Base-by-base conservation (phyloP, 129 eudicot species). In the Lactuca saligna region DNA sequence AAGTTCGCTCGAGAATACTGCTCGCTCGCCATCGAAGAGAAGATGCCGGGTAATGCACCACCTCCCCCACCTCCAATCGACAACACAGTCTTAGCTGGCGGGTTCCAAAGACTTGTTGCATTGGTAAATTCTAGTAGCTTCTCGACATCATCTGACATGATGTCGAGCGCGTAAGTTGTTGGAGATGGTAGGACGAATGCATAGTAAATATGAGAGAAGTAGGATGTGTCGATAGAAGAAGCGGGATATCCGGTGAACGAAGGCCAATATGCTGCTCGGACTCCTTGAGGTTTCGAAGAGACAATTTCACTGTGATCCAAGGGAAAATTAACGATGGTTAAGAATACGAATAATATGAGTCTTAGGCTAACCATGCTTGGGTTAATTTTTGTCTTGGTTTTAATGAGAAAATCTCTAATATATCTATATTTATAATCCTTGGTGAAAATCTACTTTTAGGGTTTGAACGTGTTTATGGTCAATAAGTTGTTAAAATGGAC, bases 21-120 rank as follows among this genome's bases (percentile, higher is more conserved):
- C 11, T 39, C 69, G 31, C 81, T 61, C 4, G 65, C 81, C 72
- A 81, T 81, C 37, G 76, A 55, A 11, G 81, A 76, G 14, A 81
- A 81, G 33, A 62, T 70, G 3, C 55, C 53, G 0, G 81, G 81
- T 10, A 65, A 37, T 15, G 66, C 63, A 67, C 85, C 82, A 2
- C 81, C 85, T n/a, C 85, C 85, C 1, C 81, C 85, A 33, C 85
- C 85, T 31, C 85, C 85, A 0, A 77, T 71, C 17, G 85, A 81
- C 39, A 81, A 55, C 31, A 81, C 13, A 0, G 76, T 72, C 60
- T 68, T 81, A 2, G 55, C 65, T 0, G 17, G 72, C 1, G 79
- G 79, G 31, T 65, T 70, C 69, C 76, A 65, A n/a, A 34, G 14
- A 68, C 38, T 32, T 15, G 65, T 51, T 13, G 85, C 71, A 25